Conservation (phyloP, 306 rosid genomes). For the Dalbergia cochinchinensis region DNA sequence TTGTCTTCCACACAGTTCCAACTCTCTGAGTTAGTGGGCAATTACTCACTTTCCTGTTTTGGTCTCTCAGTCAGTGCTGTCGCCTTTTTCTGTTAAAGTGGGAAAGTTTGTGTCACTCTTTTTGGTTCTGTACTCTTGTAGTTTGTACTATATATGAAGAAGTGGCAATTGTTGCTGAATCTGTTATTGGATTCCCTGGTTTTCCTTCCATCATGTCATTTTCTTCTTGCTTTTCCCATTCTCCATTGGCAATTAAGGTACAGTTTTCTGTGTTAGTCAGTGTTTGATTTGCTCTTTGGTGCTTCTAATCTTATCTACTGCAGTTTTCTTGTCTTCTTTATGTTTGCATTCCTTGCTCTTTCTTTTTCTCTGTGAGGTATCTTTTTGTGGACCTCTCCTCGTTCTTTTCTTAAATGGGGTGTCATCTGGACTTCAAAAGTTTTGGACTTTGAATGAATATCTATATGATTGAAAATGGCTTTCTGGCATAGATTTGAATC, state of each 20-base stretch:
- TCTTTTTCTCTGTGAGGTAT: too few species aligned
- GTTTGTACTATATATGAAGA: constrained; percentile 47
- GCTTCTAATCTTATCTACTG: constrained; percentile 37
- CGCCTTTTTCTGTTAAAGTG: constrained; percentile 25
- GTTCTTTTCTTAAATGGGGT: constrained; percentile 8
- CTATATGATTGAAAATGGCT: constrained; percentile 34
- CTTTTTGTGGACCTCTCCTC: constrained; percentile 24
- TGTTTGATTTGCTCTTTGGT: constrained; percentile 21
- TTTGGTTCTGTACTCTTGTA: neutral
- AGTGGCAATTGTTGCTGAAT: constrained; percentile 53
- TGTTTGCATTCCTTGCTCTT: too few species aligned
- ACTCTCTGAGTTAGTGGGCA: constrained; percentile 28
- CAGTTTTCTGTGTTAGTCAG: constrained; percentile 33
- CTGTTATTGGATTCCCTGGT: constrained; percentile 42
- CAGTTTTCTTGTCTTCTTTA: neutral
- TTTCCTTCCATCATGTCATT: constrained; percentile 63
- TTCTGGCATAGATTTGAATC: constrained; percentile 33
- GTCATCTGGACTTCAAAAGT: constrained; percentile 29
- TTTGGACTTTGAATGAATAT: constrained; percentile 27
- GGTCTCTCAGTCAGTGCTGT: constrained; percentile 12
- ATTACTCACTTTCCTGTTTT: neutral
- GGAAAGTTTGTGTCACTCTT: neutral
- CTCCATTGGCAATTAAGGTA: constrained; percentile 69
- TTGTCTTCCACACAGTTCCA: neutral
- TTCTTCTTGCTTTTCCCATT: constrained; percentile 59